Evolutionary conservation across 306 rosid species (phyloP).

Genomic region (Casuarina glauca): DNA sequence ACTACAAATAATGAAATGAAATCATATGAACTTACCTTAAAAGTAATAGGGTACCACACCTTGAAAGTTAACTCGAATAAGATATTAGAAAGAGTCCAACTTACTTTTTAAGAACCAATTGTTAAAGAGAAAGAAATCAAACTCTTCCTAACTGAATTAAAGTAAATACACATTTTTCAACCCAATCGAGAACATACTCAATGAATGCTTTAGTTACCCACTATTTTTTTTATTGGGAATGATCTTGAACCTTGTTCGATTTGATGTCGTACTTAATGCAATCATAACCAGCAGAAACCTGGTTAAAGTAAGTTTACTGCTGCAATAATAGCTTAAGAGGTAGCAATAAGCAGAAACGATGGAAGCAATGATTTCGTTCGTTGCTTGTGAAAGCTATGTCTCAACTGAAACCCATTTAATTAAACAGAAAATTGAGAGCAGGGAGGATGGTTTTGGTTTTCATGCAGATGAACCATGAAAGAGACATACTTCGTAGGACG

Average conservation of each 20-base stretch:
- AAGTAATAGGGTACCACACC: too few relatives aligned
- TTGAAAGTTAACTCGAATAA: too few relatives aligned
- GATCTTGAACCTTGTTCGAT: constrained; percentile 3
- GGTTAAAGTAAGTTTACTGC: background rate
- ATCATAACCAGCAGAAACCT: background rate
- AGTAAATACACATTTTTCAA: constrained; percentile 22
- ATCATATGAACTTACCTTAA: too few relatives aligned
- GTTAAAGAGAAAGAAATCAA: too few relatives aligned
- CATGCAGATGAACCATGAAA: background rate
- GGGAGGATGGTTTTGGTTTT: background rate
- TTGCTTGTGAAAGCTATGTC: constrained; percentile 32
- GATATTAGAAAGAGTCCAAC: too few relatives aligned
- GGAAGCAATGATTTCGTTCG: constrained; percentile 33
- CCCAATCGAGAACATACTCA: background rate
- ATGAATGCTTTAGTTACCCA: background rate
- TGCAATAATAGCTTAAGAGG: constrained; percentile 14
- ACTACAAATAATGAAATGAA: too few relatives aligned
- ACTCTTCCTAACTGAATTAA: constrained; percentile 8
- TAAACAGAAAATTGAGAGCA: background rate
- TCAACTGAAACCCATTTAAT: constrained; percentile 25
- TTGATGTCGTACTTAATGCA: background rate
- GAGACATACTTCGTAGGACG: too few relatives aligned
- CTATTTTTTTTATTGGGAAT: too few relatives aligned
- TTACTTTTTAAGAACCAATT: too few relatives aligned
- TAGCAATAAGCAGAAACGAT: constrained; percentile 19